These are phyloP conservation scores for Fusarium torulosum DNA, from an alignment of 2,329 filamentous ascomycete species.

Conservation along the genomic window DNA sequence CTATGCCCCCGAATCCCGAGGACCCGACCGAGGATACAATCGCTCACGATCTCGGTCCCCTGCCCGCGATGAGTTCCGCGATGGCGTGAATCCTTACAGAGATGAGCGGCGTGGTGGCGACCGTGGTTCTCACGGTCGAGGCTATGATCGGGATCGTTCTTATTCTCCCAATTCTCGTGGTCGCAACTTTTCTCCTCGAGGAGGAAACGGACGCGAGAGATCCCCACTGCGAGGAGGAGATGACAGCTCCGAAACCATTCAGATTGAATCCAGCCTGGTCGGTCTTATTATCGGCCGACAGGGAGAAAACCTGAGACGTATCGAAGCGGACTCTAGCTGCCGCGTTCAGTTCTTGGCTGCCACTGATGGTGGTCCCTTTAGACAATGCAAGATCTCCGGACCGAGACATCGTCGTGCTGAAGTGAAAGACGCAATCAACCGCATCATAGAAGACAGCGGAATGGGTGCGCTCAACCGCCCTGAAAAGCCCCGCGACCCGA, in stretches of 20 bases:
- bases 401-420: slow-evolving; percentile 77
- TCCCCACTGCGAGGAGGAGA: slow-evolving; percentile 69
- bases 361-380: slow-evolving; percentile 77
- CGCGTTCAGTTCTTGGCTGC: slow-evolving; percentile 90
- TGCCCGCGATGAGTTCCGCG: slow-evolving; percentile 77
- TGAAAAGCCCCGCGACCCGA: slow-evolving; percentile 57
- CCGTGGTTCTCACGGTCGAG: slow-evolving; percentile 52
- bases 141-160: slow-evolving; percentile 75
- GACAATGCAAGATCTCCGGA: slow-evolving; percentile 89
- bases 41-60: slow-evolving; percentile 81
- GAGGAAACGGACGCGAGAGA: slow-evolving; percentile 66
- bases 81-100: slow-evolving; percentile 84
- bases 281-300: slow-evolving; percentile 91
- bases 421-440: slow-evolving; percentile 85
- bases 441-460: slow-evolving; percentile 84
- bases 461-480: slow-evolving; percentile 63
- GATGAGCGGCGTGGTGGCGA: slow-evolving; percentile 83
- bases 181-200: slow-evolving; percentile 70
- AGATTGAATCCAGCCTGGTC: slow-evolving; percentile 87
- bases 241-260: slow-evolving; percentile 83
- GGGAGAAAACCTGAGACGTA: slow-evolving; percentile 87
- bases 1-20: slow-evolving; percentile 57
- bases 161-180: slow-evolving; percentile 74
- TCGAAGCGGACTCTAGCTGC: slow-evolving; percentile 85
- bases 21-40: slow-evolving; percentile 64